Percentiles rank a stretch among this genome's conserved stretches.
phyloP scores from a whole-genome alignment of 441 rosid genomes.

The Euphorbia celastroides region DNA sequence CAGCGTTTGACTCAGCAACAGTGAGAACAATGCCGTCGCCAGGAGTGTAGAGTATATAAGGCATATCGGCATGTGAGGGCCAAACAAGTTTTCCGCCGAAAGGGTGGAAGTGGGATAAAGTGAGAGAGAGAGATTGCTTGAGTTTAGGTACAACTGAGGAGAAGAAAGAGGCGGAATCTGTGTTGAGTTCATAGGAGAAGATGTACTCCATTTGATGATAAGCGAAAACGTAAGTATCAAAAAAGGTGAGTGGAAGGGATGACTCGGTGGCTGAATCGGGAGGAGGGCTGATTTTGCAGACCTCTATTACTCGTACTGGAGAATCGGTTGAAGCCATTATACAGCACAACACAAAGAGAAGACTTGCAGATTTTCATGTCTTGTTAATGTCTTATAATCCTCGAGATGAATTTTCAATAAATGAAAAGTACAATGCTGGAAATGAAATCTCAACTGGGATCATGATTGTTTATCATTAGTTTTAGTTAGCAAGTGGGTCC shows the following conservation, averaged over 20 bases:
- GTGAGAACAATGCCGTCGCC: conserved; percentile 7
- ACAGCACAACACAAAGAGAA: not conserved
- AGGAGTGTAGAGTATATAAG: conserved; percentile 14
- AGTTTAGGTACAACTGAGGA: conserved; percentile 9
- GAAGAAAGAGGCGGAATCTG: not conserved
- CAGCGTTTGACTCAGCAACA: conserved; percentile 15
- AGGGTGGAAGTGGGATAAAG: conserved; percentile 21
- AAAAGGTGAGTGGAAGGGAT: conserved; percentile 9
- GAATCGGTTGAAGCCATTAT: not conserved
- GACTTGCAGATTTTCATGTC: not conserved
- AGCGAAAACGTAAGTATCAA: conserved; percentile 13
- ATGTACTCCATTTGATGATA: not conserved
- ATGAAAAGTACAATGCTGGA: no score
- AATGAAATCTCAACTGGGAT: no score
- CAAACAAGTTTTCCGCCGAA: conserved; percentile 18
- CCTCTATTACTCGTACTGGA: not conserved
- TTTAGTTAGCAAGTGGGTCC: no score
- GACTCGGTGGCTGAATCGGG: not conserved
- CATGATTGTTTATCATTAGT: no score
- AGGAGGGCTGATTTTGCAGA: not conserved
- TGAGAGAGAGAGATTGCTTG: conserved; percentile 17
- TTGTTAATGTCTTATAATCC: no score
- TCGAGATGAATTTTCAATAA: no score
- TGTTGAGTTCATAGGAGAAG: conserved; percentile 8
- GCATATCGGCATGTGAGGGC: conserved; percentile 10